Evolutionary conservation across 768 basidiomycete species (phyloP).

Genomic region (Pleurotus giganteus): DNA sequence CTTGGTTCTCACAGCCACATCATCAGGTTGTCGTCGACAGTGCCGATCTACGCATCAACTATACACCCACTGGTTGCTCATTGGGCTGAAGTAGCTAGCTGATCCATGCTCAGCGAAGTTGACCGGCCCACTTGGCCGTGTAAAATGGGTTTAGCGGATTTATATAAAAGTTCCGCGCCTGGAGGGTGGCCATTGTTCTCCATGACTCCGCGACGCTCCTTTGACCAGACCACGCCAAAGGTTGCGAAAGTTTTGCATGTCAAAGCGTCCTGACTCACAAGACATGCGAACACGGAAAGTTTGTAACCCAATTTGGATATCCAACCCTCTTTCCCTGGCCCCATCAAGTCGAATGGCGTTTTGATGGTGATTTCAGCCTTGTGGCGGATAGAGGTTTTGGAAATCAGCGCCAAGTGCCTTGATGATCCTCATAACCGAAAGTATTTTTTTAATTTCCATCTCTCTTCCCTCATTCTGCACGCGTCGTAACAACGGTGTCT

Average conservation of each 20-base stretch:
- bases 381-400: constrained; percentile 4
- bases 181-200: neutral
- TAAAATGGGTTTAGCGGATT: neutral
- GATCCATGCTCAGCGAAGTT: neutral
- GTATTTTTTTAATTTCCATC: neutral
- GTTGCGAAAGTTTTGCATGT: neutral
- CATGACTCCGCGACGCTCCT: neutral
- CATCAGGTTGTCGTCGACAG: neutral
- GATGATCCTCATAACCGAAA: neutral
- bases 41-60: neutral
- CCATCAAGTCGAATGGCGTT: constrained; percentile 1
- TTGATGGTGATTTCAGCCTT: constrained; percentile 10
- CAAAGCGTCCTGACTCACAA: neutral
- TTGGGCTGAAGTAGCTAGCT: neutral
- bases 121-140: neutral
- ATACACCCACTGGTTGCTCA: neutral
- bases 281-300: neutral
- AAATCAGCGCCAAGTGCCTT: constrained; percentile 6
- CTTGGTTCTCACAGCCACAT: neutral
- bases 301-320: neutral
- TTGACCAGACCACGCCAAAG: neutral
- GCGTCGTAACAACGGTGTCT: neutral
- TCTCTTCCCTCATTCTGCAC: neutral
- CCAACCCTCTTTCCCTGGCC: neutral
- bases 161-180: neutral